Percentiles rank a stretch among this genome's conserved stretches.
These are phyloP conservation scores for Aspergillus ellipticus DNA, from an alignment of 495 filamentous ascomycete species.

Conservation along the genomic window DNA sequence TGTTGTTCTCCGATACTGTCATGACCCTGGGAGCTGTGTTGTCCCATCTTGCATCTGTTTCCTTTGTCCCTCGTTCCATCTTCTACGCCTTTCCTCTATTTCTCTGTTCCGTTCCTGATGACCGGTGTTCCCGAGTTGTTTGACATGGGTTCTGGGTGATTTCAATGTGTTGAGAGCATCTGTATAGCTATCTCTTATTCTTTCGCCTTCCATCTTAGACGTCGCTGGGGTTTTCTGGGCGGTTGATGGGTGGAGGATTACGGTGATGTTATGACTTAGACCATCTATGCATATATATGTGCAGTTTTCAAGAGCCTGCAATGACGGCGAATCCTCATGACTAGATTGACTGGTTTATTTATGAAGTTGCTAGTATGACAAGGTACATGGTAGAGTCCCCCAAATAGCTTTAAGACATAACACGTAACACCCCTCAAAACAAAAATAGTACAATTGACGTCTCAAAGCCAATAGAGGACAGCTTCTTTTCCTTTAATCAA, in stretches of 20 bases:
- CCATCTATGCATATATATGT: background rate
- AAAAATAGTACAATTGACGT: too few species aligned
- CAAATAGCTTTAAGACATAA: too few species aligned
- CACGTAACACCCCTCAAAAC: too few species aligned
- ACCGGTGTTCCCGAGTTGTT: background rate
- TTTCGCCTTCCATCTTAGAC: conserved; percentile 6
- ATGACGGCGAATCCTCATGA: too few species aligned
- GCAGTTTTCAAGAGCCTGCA: background rate
- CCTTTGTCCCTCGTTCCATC: conserved; percentile 5
- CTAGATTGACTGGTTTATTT: too few species aligned
- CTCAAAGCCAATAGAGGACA: too few species aligned
- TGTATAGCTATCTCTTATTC: conserved; percentile 26
- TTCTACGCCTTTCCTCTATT: conserved; percentile 5
- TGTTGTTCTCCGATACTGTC: conserved; percentile 15
- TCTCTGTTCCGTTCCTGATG: conserved; percentile 6
- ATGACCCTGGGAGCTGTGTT: conserved; percentile 19
- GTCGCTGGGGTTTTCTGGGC: background rate
- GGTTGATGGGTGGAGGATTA: background rate
- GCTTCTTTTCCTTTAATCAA: too few species aligned
- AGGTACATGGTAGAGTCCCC: too few species aligned
- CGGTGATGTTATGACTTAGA: conserved; percentile 1
- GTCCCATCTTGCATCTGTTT: conserved; percentile 15
- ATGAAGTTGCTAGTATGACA: too few species aligned
- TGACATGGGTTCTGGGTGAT: background rate
- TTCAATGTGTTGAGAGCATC: conserved; percentile 3